Percentiles rank a stretch among this genome's conserved stretches.
These are phyloP conservation scores for Botryotinia globosa DNA, from an alignment of 2,329 filamentous ascomycete genomes.

Conservation along the genomic window DNA sequence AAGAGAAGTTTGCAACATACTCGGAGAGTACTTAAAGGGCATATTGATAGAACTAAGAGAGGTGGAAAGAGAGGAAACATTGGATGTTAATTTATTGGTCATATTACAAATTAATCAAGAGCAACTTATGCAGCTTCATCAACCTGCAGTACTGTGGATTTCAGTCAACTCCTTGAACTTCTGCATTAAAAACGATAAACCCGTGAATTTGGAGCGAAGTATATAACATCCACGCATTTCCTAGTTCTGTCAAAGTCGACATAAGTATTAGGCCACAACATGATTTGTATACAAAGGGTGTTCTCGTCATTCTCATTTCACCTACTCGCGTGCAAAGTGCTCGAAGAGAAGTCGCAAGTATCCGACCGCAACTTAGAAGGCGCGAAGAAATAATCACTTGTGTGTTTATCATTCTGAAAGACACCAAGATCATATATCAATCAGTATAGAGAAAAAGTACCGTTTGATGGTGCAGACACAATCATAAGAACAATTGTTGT, in stretches of 20 bases:
- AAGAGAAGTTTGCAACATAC: conserved; percentile 91
- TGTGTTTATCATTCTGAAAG: neutral
- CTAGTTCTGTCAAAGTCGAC: neutral
- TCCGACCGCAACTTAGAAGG: neutral
- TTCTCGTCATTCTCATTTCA: neutral
- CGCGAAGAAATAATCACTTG: neutral
- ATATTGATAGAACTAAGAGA: conserved; percentile 78
- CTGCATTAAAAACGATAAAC: neutral
- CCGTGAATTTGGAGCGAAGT: no score
- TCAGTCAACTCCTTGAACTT: neutral
- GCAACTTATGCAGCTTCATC: neutral
- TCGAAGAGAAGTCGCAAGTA: neutral
- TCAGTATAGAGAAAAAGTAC: neutral
- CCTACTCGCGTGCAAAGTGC: neutral
- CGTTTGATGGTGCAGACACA: no score
- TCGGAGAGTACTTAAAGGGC: conserved; percentile 73
- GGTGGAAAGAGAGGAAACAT: conserved; percentile 77
- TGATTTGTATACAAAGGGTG: no score
- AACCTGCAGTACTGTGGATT: neutral
- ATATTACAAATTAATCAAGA: conserved; percentile 7
- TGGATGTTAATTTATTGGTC: conserved; percentile 31
- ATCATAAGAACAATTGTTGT: neutral
- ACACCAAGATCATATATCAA: neutral
- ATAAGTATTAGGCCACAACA: neutral
- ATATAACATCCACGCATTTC: neutral